Evolutionary conservation across 257 asterid genomes (phyloP), one percentile per base, ranked within the genome.

Genomic region (Ligustrum vulgare): DNA sequence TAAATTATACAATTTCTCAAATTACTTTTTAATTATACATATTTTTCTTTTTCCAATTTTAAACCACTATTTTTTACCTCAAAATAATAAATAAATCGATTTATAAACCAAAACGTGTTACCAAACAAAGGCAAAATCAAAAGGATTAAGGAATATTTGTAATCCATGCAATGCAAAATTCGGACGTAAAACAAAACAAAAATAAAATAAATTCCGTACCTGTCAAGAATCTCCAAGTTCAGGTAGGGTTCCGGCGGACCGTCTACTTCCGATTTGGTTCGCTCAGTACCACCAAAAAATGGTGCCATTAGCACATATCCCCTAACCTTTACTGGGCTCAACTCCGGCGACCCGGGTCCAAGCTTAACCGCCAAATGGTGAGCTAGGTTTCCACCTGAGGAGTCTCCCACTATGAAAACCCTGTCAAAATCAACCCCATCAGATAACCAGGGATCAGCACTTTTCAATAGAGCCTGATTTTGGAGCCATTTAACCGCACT

Each of bases 311-410:
- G 78, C 68, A 92, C 92, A 69, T 89, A 90, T 0, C 98, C 98
- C 60, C 97, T 78, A 2, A 94, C 90, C 39, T 92, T 49, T 9
- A 91, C 84, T 69, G 97, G 97, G 0, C 75, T 77, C 78, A 93
- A 5, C 4, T 62, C 88, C 65, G 86, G 86, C 10, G 97, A 90
- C 0, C 91, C 93, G 2, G 81, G 82, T 1, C 94, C 78, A 43
- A 93, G 85, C 84, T 87, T 84, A 75, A 90, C 88, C 56, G 97
- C 94, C 82, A 91, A 77, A 58, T 93, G 98, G 82, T 93, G 98
- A 34, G 97, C 97, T 75, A 93, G 54, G 82, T 83, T 93, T 65
- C 97, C 98, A 33, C 98, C 98, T 35, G 97, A 91, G 1, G 98
- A 93, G 77, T 93, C 98, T 0, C 96, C 98, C 41, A 90, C 12